Evolutionary conservation across 495 filamentous ascomycete species (phyloP).

Genomic region (Aspergillus coremiiformis): DNA sequence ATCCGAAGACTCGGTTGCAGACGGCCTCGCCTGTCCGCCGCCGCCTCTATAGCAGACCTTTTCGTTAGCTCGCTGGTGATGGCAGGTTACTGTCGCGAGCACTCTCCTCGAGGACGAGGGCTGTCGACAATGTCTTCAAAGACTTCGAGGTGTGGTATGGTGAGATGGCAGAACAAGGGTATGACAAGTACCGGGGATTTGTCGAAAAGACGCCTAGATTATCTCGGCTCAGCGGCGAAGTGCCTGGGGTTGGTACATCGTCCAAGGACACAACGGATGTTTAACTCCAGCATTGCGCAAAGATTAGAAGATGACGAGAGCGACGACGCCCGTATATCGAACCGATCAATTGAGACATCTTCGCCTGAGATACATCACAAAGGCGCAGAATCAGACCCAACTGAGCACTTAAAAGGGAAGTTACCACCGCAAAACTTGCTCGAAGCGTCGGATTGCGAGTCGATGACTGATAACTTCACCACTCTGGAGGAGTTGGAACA

Average conservation of each 20-base stretch:
- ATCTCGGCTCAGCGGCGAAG: conserved; percentile 11
- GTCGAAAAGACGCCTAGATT: conserved; percentile 15
- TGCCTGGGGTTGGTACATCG: conserved; percentile 12
- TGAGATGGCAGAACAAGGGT: conserved; percentile 14
- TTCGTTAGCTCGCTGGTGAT: conserved; percentile 61
- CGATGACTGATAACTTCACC: neutral
- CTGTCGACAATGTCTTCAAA: conserved; percentile 22
- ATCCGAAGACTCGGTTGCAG: conserved; percentile 31
- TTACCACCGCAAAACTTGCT: neutral
- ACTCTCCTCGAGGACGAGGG: conserved; percentile 35
- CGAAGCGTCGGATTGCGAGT: neutral
- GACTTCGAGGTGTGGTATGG: conserved; percentile 6
- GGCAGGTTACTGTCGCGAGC: conserved; percentile 54
- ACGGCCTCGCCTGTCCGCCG: conserved; percentile 35
- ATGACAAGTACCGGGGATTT: conserved; percentile 8
- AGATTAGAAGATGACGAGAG: conserved; percentile 12
- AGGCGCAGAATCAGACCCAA: neutral
- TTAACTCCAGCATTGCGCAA: conserved; percentile 24
- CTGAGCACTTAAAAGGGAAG: neutral
- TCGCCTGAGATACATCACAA: neutral
- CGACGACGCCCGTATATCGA: conserved; percentile 2
- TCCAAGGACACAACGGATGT: conserved; percentile 25
- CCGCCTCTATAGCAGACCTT: conserved; percentile 39
- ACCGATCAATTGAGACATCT: neutral
- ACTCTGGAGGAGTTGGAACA: neutral